phyloP scores from a whole-genome alignment of 352 stramenopile species.

The Phytophthora macrochlamydospora region DNA sequence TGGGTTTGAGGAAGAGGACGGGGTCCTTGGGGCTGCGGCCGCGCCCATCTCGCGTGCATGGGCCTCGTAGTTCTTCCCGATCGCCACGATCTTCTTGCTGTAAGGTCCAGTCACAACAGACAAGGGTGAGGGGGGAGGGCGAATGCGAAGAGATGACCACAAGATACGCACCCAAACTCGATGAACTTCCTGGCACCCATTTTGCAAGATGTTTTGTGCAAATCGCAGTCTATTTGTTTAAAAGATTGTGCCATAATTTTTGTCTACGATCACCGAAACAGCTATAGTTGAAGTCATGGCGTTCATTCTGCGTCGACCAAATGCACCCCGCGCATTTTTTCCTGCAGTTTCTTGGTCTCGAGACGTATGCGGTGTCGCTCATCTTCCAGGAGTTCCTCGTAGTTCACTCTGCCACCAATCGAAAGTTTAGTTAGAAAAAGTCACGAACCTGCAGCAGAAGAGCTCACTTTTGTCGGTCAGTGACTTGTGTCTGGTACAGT shows the following conservation, averaged over 20 bases:
- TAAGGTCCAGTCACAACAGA: neutral
- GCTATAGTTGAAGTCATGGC: slow-evolving; percentile 9
- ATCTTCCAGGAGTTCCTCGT: slow-evolving; percentile 46
- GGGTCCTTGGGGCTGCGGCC: slow-evolving; percentile 62
- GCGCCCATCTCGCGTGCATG: slow-evolving; percentile 84
- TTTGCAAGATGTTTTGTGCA: slow-evolving; percentile 25
- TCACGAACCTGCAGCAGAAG: neutral
- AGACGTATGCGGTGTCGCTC: slow-evolving; percentile 48
- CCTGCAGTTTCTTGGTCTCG: slow-evolving; percentile 59
- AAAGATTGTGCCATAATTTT: slow-evolving; percentile 2
- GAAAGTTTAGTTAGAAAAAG: too few species aligned
- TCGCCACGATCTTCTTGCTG: slow-evolving; percentile 85
- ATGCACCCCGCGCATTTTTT: slow-evolving; percentile 56
- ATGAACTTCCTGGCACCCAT: slow-evolving; percentile 63
- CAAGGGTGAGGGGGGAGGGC: neutral
- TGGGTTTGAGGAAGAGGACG: slow-evolving; percentile 86
- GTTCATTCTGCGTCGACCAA: slow-evolving; percentile 3
- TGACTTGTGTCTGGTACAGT: too few species aligned
- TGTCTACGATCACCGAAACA: neutral
- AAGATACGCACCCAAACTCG: slow-evolving; percentile 43
- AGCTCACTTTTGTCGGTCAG: too few species aligned
- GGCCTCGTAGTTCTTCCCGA: slow-evolving; percentile 88
- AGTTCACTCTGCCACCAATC: slow-evolving; percentile 22
- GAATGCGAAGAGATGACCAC: neutral
- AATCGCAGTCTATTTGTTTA: too few species aligned